phyloP scores from a whole-genome alignment of 2,329 filamentous ascomycete genomes.

The Exophiala sp. region DNA sequence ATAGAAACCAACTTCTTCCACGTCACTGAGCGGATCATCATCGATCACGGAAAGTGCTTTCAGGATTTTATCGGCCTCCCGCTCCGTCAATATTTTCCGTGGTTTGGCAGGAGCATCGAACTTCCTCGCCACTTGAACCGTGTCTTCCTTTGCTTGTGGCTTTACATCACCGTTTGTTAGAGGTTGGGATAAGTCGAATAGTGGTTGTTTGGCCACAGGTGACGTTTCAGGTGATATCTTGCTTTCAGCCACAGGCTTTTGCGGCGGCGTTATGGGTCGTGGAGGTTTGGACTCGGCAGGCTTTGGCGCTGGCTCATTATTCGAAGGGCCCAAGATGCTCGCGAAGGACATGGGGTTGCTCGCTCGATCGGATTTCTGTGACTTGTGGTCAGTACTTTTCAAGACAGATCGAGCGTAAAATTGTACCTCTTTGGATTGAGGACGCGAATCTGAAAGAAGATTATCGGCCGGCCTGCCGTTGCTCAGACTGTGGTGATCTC shows the following conservation, averaged over 20 bases:
- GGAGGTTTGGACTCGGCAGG: constrained; percentile 23
- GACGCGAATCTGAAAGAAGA: constrained; percentile 35
- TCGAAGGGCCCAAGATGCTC: constrained; percentile 64
- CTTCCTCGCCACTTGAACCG: constrained; percentile 43
- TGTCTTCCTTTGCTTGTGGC: constrained; percentile 38
- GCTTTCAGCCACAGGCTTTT: constrained; percentile 22
- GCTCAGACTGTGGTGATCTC: constrained; percentile 38
- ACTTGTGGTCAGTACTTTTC: constrained; percentile 24
- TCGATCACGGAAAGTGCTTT: constrained; percentile 61
- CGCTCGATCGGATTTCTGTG: constrained; percentile 66
- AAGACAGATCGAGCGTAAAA: not conserved
- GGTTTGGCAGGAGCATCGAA: constrained; percentile 58
- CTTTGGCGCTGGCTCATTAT: constrained; percentile 30
- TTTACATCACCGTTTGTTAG: constrained; percentile 19
- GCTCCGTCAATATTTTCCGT: constrained; percentile 53
- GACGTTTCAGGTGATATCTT: constrained; percentile 5
- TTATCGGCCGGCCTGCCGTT: constrained; percentile 35
- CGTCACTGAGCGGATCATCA: constrained; percentile 54
- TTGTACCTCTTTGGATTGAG: constrained; percentile 40
- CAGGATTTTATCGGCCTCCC: constrained; percentile 68
- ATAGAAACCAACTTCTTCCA: constrained; percentile 53
- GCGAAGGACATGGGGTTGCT: constrained; percentile 94
- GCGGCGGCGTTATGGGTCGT: constrained; percentile 28
- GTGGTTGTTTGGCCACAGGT: constrained; percentile 27
- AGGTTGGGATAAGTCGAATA: constrained; percentile 22